Percentiles rank a stretch among this genome's conserved stretches.
phyloP scores from a whole-genome alignment of 805 yeast species.

The Lachancea waltii region DNA sequence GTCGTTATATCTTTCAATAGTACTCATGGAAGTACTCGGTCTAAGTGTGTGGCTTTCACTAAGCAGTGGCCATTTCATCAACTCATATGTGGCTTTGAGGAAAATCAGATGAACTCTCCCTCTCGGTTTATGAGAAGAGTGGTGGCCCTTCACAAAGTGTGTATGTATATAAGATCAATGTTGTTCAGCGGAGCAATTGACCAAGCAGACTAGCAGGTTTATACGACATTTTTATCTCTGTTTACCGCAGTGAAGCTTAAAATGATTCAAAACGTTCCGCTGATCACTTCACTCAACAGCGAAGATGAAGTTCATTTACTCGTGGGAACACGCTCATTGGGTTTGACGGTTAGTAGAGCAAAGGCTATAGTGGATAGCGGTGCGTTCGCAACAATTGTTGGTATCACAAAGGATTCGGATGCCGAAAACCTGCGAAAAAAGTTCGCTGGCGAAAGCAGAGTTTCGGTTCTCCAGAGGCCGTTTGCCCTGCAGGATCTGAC shows the following conservation, averaged over 20 bases:
- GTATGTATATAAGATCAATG: no score
- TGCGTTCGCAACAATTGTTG: slow-evolving; percentile 47
- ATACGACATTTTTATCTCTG: no score
- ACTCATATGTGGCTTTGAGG: no score
- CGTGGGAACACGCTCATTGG: slow-evolving; percentile 39
- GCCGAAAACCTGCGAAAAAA: slow-evolving; percentile 15
- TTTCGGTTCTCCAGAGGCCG: slow-evolving; percentile 28
- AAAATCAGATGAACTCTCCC: no score
- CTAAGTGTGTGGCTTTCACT: no score
- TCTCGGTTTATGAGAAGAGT: no score
- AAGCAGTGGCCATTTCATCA: no score
- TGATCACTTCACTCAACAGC: slow-evolving; percentile 41
- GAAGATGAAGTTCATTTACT: slow-evolving; percentile 50
- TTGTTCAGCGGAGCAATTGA: no score
- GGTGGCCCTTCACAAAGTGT: no score
- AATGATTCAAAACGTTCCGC: slow-evolving; percentile 14
- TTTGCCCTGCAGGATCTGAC: slow-evolving; percentile 43
- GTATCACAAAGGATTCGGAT: slow-evolving; percentile 24
- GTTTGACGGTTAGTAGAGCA: slow-evolving; percentile 39
- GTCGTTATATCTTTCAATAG: no score
- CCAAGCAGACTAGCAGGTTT: background rate
- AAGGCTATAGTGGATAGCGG: slow-evolving; percentile 45
- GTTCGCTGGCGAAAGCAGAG: slow-evolving; percentile 24
- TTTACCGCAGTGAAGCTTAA: no score
- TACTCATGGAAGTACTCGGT: no score